These are phyloP conservation scores for Globisporangium yorkense DNA, from an alignment of 352 stramenopile species.

Conservation along the genomic window DNA sequence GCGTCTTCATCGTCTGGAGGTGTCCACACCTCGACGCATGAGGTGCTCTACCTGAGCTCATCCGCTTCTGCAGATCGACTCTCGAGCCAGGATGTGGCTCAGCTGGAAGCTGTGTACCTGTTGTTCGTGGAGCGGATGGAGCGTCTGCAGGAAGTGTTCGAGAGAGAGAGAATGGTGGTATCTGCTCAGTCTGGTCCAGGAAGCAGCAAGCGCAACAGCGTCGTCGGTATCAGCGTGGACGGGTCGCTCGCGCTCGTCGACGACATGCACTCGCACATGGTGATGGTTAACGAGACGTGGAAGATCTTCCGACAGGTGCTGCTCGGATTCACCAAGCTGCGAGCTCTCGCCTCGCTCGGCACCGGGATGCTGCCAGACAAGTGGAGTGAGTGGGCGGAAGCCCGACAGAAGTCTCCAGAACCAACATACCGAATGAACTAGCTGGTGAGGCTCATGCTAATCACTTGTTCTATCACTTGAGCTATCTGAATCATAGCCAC, in stretches of 20 bases:
- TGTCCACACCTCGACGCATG: slow-evolving; percentile 11
- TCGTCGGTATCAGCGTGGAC: slow-evolving; percentile 15
- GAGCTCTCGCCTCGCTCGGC: slow-evolving; percentile 38
- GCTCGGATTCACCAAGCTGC: slow-evolving; percentile 50
- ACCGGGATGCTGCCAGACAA: slow-evolving; percentile 57
- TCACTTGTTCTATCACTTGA: too few species aligned
- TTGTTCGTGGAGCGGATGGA: slow-evolving; percentile 53
- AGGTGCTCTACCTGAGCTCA: slow-evolving; percentile 53
- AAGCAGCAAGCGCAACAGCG: slow-evolving; percentile 13
- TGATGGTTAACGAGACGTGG: slow-evolving; percentile 62
- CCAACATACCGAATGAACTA: too few species aligned
- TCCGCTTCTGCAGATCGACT: slow-evolving; percentile 30
- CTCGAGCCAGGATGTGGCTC: slow-evolving; percentile 64
- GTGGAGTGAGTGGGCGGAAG: slow-evolving; percentile 20
- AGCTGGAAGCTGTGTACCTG: slow-evolving; percentile 47
- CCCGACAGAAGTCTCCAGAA: too few species aligned
- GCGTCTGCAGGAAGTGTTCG: slow-evolving; percentile 29
- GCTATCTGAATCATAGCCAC: too few species aligned
- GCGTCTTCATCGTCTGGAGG: slow-evolving; percentile 1
- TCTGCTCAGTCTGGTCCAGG: too few species aligned
- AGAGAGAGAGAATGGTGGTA: neutral
- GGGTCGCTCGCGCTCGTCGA: slow-evolving; percentile 27
- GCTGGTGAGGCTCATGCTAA: too few species aligned
- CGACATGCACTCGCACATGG: slow-evolving; percentile 21
- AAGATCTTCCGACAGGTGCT: slow-evolving; percentile 71